phyloP scores from a whole-genome alignment of 345 rosid species.

The Gossypium mustelinum region DNA sequence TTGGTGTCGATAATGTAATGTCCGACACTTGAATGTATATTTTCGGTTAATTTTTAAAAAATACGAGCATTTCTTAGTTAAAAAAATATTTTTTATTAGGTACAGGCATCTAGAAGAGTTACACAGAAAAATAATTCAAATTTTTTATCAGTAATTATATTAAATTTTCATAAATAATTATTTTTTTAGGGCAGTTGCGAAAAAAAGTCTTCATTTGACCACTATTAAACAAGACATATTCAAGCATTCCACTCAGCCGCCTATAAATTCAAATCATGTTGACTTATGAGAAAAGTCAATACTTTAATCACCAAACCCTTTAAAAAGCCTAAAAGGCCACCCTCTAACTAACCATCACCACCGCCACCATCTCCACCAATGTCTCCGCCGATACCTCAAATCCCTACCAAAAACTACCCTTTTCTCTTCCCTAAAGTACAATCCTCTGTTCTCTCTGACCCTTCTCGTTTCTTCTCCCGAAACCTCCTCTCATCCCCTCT shows the following conservation, averaged over 20 bases:
- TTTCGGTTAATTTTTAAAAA: no score
- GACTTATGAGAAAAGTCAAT: constrained; percentile 28
- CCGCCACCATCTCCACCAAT: constrained; percentile 1
- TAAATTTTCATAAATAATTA: no score
- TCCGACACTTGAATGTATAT: no score
- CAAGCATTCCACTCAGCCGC: background rate
- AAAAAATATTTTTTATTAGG: no score
- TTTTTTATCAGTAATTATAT: no score
- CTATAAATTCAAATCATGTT: constrained; percentile 21
- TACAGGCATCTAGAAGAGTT: no score
- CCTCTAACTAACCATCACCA: background rate
- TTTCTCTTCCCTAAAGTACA: constrained; percentile 59
- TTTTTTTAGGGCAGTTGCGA: no score
- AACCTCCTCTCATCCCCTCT: constrained; percentile 69
- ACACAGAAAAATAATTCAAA: no score
- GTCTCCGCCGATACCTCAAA: constrained; percentile 29
- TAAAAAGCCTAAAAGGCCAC: constrained; percentile 27
- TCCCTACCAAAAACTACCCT: constrained; percentile 29
- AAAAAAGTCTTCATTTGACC: no score
- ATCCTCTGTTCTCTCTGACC: constrained; percentile 77
- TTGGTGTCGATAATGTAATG: no score
- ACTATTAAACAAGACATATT: no score
- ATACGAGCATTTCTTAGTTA: no score
- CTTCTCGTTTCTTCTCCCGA: constrained; percentile 65
- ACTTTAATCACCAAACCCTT: constrained; percentile 31